phyloP scores from a whole-genome alignment of 75 land plant genomes.

The Pinus taeda region DNA sequence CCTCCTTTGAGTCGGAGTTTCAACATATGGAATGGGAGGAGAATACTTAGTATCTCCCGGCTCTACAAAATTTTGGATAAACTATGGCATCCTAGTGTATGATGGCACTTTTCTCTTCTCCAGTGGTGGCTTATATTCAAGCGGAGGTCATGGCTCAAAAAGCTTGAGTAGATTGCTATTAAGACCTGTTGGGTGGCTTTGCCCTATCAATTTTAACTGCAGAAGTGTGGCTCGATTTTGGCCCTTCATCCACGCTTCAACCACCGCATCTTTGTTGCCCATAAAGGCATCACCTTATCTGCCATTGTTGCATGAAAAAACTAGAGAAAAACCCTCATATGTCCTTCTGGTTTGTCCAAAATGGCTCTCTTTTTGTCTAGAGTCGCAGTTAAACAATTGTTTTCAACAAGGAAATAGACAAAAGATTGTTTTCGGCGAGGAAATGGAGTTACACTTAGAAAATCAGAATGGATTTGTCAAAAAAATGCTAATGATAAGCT shows the following conservation, averaged over 20 bases:
- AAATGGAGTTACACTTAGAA: no score
- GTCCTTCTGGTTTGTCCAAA: no score
- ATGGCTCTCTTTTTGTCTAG: no score
- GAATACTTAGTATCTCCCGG: constrained; percentile 87
- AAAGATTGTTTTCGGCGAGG: no score
- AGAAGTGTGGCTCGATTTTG: constrained; percentile 89
- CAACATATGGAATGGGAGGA: constrained; percentile 78
- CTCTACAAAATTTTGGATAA: constrained; percentile 81
- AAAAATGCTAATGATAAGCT: no score
- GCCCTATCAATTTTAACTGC: constrained; percentile 94
- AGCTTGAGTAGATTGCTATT: constrained; percentile 87
- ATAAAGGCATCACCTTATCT: constrained; percentile 77
- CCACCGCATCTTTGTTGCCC: constrained; percentile 62
- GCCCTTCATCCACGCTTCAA: constrained; percentile 85
- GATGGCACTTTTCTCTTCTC: constrained; percentile 88
- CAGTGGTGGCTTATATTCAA: constrained; percentile 84
- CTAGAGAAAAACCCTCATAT: no score
- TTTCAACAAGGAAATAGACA: no score
- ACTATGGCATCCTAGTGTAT: constrained; percentile 76
- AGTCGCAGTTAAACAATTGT: no score
- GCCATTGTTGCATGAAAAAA: constrained; percentile 36
- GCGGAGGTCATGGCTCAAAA: constrained; percentile 89
- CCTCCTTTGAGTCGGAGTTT: constrained; percentile 74
- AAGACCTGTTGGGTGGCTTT: constrained; percentile 93
- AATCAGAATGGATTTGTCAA: no score